Evolutionary conservation across 2,329 filamentous ascomycete genomes (phyloP), one percentile per base, ranked within the genome.

Genomic region (Hysterium pulicare): DNA sequence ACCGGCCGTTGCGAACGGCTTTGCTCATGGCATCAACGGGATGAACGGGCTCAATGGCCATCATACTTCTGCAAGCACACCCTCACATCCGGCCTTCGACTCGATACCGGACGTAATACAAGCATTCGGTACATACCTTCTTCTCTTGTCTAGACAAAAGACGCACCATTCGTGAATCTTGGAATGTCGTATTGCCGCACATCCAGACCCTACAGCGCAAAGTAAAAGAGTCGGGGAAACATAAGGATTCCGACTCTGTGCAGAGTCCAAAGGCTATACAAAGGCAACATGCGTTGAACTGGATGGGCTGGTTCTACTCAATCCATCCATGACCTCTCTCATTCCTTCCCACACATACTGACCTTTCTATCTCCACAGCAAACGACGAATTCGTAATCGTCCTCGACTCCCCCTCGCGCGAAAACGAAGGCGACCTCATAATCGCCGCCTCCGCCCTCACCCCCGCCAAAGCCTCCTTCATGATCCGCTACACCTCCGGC

Each of bases 351-450:
- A 15, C 13, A 10, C 19, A 9, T 24, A 38, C 52, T 54, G 42
- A 48, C 41, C 38, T 48, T 42, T 20, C 22, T 46, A n/a, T 24
- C 34, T 6, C 19, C n/a, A 3, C 53, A 71, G 68, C 61, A 34
- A 61, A 66, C 53, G 90, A 89, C 68, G 84, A 97, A 64, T 97
- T 97, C 77, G 85, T 98, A 65, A 83, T 98, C 48, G 91, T 96
- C 28, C 87, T 98, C 61, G 93, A 98, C 74, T 87, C 88, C 55
- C 83, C 89, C 51, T 81, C 84, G 49, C 90, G 93, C 68, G 93
- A 98, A 70, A 98, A 98, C 69, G 93, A 98, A 78, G 93, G 90
- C 68, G 93, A 98, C 72, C 81, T 98, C 37, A 96, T 97, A 69
- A 94, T 97, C 62, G 88, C 93, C 53, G 91, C 90, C 49, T 75